A percentile compares a stretch with the other conserved stretches of the same genome.
Evolutionary conservation across 2,329 filamentous ascomycete species (phyloP).

Genomic region (Fusarium sp.): DNA sequence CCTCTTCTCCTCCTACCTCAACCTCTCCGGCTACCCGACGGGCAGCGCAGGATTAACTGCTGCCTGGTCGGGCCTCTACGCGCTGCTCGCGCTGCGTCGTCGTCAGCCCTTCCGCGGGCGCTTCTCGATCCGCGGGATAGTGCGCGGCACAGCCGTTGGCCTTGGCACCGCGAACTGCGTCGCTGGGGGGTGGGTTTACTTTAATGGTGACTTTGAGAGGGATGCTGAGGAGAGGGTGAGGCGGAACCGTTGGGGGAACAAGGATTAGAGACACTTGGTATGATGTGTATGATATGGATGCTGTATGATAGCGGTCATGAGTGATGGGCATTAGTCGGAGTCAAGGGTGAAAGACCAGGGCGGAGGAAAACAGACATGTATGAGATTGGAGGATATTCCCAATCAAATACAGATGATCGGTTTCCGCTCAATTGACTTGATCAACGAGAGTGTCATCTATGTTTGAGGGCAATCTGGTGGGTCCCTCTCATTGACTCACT

Average conservation of each 20-base stretch:
- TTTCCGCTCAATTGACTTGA: not conserved
- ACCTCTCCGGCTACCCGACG: conserved; percentile 65
- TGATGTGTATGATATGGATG: conserved; percentile 21
- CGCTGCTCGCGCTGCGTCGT: conserved; percentile 61
- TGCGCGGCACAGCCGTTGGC: conserved; percentile 60
- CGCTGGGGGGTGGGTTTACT: conserved; percentile 62
- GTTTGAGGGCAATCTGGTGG: not conserved
- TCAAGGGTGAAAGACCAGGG: not conserved
- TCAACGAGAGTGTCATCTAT: not conserved
- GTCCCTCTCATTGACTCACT: not conserved
- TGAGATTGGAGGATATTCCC: not conserved
- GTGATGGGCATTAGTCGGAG: not conserved
- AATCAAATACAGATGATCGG: not conserved
- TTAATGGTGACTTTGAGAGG: conserved; percentile 57
- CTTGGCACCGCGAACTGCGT: conserved; percentile 58
- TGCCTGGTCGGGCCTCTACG: conserved; percentile 65
- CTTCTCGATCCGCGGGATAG: conserved; percentile 58
- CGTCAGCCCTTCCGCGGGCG: conserved; percentile 52
- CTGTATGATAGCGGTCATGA: conserved; percentile 22
- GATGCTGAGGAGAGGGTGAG: conserved; percentile 59
- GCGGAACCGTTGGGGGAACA: conserved; percentile 59
- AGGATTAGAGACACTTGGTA: conserved; percentile 18
- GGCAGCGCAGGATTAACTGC: conserved; percentile 64
- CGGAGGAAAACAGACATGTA: not conserved
- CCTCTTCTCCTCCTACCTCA: conserved; percentile 65